Conservation (phyloP, 73 alveolate genomes). For the Stentor coeruleus region DNA sequence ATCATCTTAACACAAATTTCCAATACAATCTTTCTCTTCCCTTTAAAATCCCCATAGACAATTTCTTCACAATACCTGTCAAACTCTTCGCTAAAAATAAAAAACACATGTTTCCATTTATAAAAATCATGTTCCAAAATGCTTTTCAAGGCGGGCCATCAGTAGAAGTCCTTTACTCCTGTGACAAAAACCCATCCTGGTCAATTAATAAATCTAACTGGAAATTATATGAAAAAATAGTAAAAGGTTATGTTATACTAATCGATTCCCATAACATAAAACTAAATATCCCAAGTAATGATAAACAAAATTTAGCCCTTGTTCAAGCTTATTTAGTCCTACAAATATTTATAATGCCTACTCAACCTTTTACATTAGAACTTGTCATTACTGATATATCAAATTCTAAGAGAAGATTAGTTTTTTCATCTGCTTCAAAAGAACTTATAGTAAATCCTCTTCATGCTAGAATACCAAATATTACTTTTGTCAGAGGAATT, state of each 20-base stretch:
- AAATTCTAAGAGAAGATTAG: constrained; percentile 70
- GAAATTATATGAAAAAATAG: constrained; percentile 36
- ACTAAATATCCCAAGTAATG: constrained; percentile 48
- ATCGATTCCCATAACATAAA: constrained; percentile 38
- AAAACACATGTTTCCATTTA: too few relatives aligned
- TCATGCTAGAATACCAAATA: constrained; percentile 85
- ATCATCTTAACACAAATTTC: too few relatives aligned
- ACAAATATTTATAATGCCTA: constrained; percentile 64
- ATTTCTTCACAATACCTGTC: too few relatives aligned
- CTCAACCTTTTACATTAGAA: constrained; percentile 67
- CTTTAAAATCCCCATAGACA: too few relatives aligned
- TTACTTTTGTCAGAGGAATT: constrained; percentile 58
- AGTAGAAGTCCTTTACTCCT: constrained; percentile 40
- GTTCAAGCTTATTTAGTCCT: constrained; percentile 70
- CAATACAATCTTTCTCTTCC: too few relatives aligned
- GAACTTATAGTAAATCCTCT: constrained; percentile 72
- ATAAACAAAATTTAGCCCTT: constrained; percentile 59
- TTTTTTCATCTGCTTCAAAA: constrained; percentile 70
- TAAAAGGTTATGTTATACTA: constrained; percentile 38
- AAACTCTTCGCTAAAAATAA: too few relatives aligned
- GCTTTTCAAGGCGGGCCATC: constrained; percentile 66
- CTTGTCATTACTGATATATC: constrained; percentile 68
- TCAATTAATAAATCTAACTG: constrained; percentile 28
- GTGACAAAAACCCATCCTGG: constrained; percentile 54
- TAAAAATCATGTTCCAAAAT: constrained; percentile 55